Conservation (phyloP, 1,284 basidiomycete genomes). For the Grifola frondosa region DNA sequence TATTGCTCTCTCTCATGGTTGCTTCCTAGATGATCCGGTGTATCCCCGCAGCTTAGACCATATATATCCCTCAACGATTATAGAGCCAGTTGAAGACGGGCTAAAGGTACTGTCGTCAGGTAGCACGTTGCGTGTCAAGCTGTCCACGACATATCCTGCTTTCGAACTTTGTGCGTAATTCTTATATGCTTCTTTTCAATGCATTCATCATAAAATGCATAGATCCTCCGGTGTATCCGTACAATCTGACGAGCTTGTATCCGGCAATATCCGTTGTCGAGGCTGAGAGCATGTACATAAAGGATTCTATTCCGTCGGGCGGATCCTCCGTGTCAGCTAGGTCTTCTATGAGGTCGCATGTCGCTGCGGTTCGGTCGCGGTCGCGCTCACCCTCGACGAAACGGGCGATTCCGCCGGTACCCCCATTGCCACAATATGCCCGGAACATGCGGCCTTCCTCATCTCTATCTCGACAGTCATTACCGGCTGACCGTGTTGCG, state of each 20-base stretch:
- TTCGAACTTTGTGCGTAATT: constrained; percentile 3
- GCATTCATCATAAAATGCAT: not conserved
- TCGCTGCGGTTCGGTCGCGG: constrained; percentile 5
- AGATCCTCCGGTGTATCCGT: constrained; percentile 28
- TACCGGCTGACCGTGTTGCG: constrained; percentile 10
- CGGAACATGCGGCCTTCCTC: constrained; percentile 15
- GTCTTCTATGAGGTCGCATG: not conserved
- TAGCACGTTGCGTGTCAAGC: not conserved
- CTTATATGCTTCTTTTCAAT: not conserved
- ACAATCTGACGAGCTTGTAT: constrained; percentile 21
- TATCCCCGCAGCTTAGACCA: constrained; percentile 7
- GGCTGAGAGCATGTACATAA: not conserved
- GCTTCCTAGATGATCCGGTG: constrained; percentile 19
- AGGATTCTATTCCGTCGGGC: not conserved
- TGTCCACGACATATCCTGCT: not conserved
- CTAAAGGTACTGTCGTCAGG: not conserved
- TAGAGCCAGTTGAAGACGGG: too few relatives aligned
- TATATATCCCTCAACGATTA: constrained; percentile 6
- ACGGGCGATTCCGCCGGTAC: constrained; percentile 16
- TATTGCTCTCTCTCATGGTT: not conserved
- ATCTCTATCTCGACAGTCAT: constrained; percentile 13
- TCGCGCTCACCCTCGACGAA: constrained; percentile 12
- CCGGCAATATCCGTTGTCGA: constrained; percentile 3
- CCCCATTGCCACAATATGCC: constrained; percentile 19
- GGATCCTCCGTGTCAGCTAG: not conserved